Percentiles rank a stretch among this genome's conserved stretches.
Conservation (phyloP, 108 stramenopile species). For the Chaetoceros muelleri region DNA sequence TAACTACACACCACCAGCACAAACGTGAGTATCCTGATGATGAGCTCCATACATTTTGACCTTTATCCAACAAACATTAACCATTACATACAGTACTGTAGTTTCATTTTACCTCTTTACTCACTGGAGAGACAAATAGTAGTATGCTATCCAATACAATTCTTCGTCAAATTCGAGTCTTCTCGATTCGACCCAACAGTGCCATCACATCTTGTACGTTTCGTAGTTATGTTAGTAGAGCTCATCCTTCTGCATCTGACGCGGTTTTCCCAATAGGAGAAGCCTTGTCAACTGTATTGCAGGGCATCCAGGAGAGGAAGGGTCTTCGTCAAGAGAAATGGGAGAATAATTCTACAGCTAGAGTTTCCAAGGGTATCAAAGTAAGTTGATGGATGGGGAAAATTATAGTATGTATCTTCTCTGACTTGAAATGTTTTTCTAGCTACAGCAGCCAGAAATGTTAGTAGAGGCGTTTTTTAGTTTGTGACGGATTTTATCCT, state of each 20-base stretch:
- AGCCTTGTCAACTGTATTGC: constrained; percentile 42
- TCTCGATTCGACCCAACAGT: too few species aligned
- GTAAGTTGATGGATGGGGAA: constrained; percentile 6
- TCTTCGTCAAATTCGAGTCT: too few species aligned
- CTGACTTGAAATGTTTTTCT: not conserved
- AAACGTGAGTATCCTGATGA: too few species aligned
- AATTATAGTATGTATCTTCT: not conserved
- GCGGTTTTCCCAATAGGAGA: constrained; percentile 23
- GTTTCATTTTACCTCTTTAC: too few species aligned
- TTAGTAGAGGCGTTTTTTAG: not conserved
- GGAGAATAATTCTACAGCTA: constrained; percentile 16
- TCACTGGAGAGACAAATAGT: too few species aligned
- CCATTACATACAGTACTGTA: too few species aligned
- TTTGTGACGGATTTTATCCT: not conserved
- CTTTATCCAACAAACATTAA: too few species aligned
- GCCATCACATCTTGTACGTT: too few species aligned
- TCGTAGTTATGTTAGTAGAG: constrained; percentile 36
- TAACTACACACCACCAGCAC: too few species aligned
- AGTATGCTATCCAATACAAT: too few species aligned
- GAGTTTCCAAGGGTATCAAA: constrained; percentile 10
- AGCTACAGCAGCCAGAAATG: not conserved
- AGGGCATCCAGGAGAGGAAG: constrained; percentile 37
- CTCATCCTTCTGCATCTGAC: constrained; percentile 44
- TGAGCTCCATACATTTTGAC: too few species aligned
- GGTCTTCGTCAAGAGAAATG: constrained; percentile 29